These are phyloP conservation scores for Dalbergia cochinchinensis DNA, from an alignment of 306 rosid species.

Conservation along the genomic window DNA sequence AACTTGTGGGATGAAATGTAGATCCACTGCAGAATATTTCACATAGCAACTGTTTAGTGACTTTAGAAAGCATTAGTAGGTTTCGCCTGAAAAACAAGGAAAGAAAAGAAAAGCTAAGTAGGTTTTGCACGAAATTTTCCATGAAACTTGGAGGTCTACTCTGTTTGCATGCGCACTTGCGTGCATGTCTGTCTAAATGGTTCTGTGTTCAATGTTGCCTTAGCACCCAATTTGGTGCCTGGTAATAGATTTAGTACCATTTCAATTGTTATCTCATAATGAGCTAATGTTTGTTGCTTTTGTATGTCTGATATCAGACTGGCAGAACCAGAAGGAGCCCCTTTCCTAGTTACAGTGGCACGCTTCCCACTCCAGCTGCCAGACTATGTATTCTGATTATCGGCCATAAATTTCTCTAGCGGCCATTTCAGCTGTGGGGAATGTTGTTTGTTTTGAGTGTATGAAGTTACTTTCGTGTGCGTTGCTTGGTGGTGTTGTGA, in stretches of 20 bases:
- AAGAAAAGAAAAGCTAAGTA: not conserved
- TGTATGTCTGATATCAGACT: constrained; percentile 56
- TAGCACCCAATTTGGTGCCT: not conserved
- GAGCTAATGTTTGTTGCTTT: constrained; percentile 3
- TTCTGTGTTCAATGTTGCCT: not conserved
- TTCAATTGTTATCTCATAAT: constrained; percentile 9
- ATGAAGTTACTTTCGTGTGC: not conserved
- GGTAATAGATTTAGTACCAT: not conserved
- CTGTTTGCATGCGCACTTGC: too few relatives aligned
- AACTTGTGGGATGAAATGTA: constrained; percentile 8
- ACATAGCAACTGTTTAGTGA: constrained; percentile 19
- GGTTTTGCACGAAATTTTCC: constrained; percentile 20
- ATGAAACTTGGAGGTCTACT: constrained; percentile 1
- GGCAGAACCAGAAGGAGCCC: constrained; percentile 57
- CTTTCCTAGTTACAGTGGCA: constrained; percentile 74
- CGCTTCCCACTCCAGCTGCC: constrained; percentile 77
- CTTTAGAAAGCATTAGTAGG: not conserved
- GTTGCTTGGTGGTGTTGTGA: constrained; percentile 31
- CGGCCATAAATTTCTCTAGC: not conserved
- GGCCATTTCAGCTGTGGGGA: constrained; percentile 30
- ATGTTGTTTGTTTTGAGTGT: constrained; percentile 10
- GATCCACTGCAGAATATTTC: not conserved
- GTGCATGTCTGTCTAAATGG: too few relatives aligned
- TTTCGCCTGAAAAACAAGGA: not conserved
- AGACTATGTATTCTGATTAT: constrained; percentile 76